Evolutionary conservation across 805 yeast genomes (phyloP).

Genomic region (Starmera dryadoides): DNA sequence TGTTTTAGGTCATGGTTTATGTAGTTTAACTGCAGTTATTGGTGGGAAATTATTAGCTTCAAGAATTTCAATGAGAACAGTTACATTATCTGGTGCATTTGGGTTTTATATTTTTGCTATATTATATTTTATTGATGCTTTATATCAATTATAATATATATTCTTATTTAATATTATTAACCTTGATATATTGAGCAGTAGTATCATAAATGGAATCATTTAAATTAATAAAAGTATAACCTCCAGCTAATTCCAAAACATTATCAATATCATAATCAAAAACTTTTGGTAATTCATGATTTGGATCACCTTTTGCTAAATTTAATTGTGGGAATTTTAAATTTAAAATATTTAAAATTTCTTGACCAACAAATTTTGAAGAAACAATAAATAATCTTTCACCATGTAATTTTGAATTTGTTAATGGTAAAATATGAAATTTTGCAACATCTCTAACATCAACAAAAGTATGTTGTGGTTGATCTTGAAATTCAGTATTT

Average conservation of each 20-base stretch:
- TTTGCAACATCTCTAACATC: conserved; percentile 54
- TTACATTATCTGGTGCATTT: conserved; percentile 83
- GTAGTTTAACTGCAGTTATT: conserved; percentile 82
- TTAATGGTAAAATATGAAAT: conserved; percentile 41
- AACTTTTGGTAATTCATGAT: not conserved
- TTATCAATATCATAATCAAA: conserved; percentile 6
- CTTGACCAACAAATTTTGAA: conserved; percentile 10
- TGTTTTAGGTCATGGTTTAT: conserved; percentile 77
- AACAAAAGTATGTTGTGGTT: conserved; percentile 21
- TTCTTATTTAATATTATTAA: too few species aligned
- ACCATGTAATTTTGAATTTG: conserved; percentile 17
- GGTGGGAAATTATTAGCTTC: conserved; percentile 91
- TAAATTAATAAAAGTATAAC: conserved; percentile 28
- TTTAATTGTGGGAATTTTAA: conserved; percentile 33
- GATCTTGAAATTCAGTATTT: conserved; percentile 4
- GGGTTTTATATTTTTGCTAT: conserved; percentile 82
- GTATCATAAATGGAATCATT: conserved; percentile 35
- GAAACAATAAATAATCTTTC: conserved; percentile 20
- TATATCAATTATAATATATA: conserved; percentile 13
- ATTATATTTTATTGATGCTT: conserved; percentile 70
- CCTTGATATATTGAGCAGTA: conserved; percentile 1
- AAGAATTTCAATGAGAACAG: conserved; percentile 83
- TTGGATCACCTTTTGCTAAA: conserved; percentile 32
- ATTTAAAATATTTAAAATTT: conserved; percentile 16
- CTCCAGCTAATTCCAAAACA: conserved; percentile 23